These are phyloP conservation scores for Iodosphaeria phyllophila DNA, from an alignment of 2,329 filamentous ascomycete species.

Conservation along the genomic window DNA sequence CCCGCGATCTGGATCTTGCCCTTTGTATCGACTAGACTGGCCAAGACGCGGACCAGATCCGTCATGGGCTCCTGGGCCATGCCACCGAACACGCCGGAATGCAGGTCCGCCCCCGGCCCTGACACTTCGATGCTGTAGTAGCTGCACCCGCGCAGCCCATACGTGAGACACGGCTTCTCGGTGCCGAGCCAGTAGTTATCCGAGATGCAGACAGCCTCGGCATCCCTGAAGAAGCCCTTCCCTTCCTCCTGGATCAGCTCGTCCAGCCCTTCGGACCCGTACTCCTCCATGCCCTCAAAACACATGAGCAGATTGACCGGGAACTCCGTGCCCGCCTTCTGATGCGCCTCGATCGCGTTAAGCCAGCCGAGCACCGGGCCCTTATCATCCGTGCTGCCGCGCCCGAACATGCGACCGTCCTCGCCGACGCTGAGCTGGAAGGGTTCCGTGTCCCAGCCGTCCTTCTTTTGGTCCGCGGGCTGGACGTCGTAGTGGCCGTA, in stretches of 20 bases:
- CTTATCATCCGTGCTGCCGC: slow-evolving; percentile 94
- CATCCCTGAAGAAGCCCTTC: slow-evolving; percentile 86
- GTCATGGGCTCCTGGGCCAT: slow-evolving; percentile 98
- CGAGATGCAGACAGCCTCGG: slow-evolving; percentile 92
- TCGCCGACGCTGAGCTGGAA: slow-evolving; percentile 78
- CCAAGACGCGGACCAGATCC: slow-evolving; percentile 69
- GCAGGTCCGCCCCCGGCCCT: slow-evolving; percentile 81
- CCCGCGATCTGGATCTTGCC: slow-evolving; percentile 93
- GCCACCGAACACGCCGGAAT: slow-evolving; percentile 93
- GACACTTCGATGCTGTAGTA: slow-evolving; percentile 90
- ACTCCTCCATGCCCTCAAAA: slow-evolving; percentile 99
- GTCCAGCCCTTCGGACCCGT: slow-evolving; percentile 88
- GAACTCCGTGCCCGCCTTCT: slow-evolving; percentile 85
- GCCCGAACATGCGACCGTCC: slow-evolving; percentile 88
- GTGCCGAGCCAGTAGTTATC: slow-evolving; percentile 99
- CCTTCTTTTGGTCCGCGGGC: slow-evolving; percentile 76
- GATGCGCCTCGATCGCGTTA: slow-evolving; percentile 94
- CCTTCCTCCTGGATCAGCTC: slow-evolving; percentile 85
- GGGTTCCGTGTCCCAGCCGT: slow-evolving; percentile 91
- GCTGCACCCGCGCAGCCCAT: slow-evolving; percentile 91
- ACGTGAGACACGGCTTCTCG: slow-evolving; percentile 94
- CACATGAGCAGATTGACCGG: slow-evolving; percentile 98
- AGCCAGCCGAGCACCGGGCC: slow-evolving; percentile 93
- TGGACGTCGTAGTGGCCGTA: slow-evolving; percentile 99
- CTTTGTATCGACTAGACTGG: slow-evolving; percentile 67